Evolutionary conservation across 2,329 filamentous ascomycete species (phyloP).

Genomic region (Dendryphion nanum): DNA sequence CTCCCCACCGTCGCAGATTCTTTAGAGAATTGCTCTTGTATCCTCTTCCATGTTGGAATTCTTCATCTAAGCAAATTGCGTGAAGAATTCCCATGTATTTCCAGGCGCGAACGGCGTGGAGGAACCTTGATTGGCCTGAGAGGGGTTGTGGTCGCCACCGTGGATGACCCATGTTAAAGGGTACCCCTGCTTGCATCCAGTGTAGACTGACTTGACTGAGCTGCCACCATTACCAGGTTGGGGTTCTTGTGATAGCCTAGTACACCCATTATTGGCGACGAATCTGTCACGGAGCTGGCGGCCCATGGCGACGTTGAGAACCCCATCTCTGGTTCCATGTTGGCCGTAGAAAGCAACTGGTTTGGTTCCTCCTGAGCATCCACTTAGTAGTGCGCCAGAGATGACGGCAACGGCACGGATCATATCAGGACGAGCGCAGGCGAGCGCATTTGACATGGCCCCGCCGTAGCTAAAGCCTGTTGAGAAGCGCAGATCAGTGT

Average conservation of each 20-base stretch:
- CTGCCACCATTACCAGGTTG: constrained; percentile 13
- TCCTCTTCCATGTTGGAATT: too few relatives aligned
- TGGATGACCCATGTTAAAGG: constrained; percentile 34
- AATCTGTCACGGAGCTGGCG: constrained; percentile 37
- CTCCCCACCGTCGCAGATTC: too few relatives aligned
- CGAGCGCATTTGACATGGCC: constrained; percentile 42
- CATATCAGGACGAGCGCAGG: constrained; percentile 39
- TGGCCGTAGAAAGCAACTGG: constrained; percentile 42
- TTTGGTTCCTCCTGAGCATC: constrained; percentile 27
- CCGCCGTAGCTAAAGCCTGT: constrained; percentile 47
- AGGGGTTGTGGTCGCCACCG: constrained; percentile 26
- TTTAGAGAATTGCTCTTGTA: too few relatives aligned
- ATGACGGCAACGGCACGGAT: constrained; percentile 40
- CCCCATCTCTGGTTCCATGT: constrained; percentile 37
- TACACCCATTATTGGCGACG: constrained; percentile 37
- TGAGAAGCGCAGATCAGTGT: constrained; percentile 41
- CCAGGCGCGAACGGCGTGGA: constrained; percentile 9
- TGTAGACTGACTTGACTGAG: constrained; percentile 7
- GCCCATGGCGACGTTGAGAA: constrained; percentile 34
- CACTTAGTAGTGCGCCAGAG: constrained; percentile 10
- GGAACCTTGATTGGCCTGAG: constrained; percentile 10
- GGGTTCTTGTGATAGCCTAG: constrained; percentile 1
- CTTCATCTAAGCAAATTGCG: not conserved
- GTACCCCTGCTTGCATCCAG: constrained; percentile 21
- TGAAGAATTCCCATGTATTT: constrained; percentile 32